phyloP scores from a whole-genome alignment of 2,329 filamentous ascomycete genomes.

The Penicillium sp. region DNA sequence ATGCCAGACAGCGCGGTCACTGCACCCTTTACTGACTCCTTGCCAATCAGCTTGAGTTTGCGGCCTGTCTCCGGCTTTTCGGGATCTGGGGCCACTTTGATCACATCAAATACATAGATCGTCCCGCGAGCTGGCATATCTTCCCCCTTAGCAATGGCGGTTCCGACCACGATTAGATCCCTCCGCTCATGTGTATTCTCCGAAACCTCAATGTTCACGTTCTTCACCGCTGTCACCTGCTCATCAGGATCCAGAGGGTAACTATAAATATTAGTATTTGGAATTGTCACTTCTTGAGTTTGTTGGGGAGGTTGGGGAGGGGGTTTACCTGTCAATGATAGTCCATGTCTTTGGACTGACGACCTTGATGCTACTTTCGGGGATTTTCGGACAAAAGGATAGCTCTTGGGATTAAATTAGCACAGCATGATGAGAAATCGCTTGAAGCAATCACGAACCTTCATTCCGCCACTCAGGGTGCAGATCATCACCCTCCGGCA shows the following conservation, averaged over 20 bases:
- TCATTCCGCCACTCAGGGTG: slow-evolving; percentile 78
- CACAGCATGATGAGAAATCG: background rate
- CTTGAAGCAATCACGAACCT: slow-evolving; percentile 40
- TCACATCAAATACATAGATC: slow-evolving; percentile 88
- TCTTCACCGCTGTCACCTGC: slow-evolving; percentile 75
- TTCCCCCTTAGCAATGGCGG: slow-evolving; percentile 81
- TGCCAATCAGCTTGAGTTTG: slow-evolving; percentile 79
- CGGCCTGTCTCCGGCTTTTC: slow-evolving; percentile 80
- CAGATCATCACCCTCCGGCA: slow-evolving; percentile 82
- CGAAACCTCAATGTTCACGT: slow-evolving; percentile 81
- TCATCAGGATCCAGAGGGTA: slow-evolving; percentile 72
- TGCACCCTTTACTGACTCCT: slow-evolving; percentile 88
- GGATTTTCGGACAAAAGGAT: slow-evolving; percentile 63
- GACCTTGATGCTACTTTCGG: slow-evolving; percentile 72
- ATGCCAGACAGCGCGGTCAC: slow-evolving; percentile 84
- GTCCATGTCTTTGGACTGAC: slow-evolving; percentile 74
- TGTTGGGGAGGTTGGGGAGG: background rate
- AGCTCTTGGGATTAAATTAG: slow-evolving; percentile 41
- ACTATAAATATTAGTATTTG: slow-evolving; percentile 24
- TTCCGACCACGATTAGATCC: slow-evolving; percentile 79
- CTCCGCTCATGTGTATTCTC: slow-evolving; percentile 85
- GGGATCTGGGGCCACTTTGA: slow-evolving; percentile 86
- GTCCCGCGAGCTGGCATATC: slow-evolving; percentile 82
- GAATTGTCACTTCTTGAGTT: background rate
- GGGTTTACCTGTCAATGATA: slow-evolving; percentile 64